phyloP scores from a whole-genome alignment of 352 stramenopile genomes.

The Ophiocytium majus region DNA sequence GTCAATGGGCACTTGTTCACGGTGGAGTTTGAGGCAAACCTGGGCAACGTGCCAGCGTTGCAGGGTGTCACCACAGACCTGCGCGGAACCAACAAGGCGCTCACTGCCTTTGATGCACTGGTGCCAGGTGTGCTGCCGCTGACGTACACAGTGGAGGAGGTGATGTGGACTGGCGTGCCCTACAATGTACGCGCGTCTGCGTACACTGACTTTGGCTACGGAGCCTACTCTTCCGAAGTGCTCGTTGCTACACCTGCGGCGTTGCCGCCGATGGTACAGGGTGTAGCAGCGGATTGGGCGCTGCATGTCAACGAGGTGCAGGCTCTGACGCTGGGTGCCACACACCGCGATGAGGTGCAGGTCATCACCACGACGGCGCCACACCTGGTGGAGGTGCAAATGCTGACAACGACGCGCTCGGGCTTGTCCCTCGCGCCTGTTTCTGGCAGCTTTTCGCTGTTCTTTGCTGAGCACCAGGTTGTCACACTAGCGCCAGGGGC shows the following conservation, averaged over 20 bases:
- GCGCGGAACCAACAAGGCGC: neutral
- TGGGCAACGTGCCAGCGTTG: constrained; percentile 61
- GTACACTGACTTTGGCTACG: constrained; percentile 60
- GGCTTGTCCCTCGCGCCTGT: constrained; percentile 39
- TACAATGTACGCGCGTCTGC: constrained; percentile 65
- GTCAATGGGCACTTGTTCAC: constrained; percentile 54
- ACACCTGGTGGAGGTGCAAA: constrained; percentile 65
- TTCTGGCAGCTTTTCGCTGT: constrained; percentile 62
- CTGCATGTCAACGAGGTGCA: constrained; percentile 79
- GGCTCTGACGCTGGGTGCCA: constrained; percentile 66
- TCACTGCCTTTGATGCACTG: constrained; percentile 47
- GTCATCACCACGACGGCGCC: constrained; percentile 63
- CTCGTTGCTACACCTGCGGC: constrained; percentile 56
- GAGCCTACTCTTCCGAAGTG: constrained; percentile 50
- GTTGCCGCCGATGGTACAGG: constrained; percentile 55
- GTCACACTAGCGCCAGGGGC: constrained; percentile 58
- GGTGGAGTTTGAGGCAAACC: constrained; percentile 64
- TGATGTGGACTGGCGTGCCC: constrained; percentile 62
- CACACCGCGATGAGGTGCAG: constrained; percentile 66
- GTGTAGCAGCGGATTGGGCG: constrained; percentile 56
- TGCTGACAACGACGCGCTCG: constrained; percentile 60
- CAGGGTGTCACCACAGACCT: neutral
- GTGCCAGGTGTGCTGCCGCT: constrained; percentile 52
- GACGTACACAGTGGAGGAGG: constrained; percentile 42
- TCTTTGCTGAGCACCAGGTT: constrained; percentile 67